phyloP scores from a whole-genome alignment of 2,329 filamentous ascomycete genomes.

The Stachybotrys chartarum region DNA sequence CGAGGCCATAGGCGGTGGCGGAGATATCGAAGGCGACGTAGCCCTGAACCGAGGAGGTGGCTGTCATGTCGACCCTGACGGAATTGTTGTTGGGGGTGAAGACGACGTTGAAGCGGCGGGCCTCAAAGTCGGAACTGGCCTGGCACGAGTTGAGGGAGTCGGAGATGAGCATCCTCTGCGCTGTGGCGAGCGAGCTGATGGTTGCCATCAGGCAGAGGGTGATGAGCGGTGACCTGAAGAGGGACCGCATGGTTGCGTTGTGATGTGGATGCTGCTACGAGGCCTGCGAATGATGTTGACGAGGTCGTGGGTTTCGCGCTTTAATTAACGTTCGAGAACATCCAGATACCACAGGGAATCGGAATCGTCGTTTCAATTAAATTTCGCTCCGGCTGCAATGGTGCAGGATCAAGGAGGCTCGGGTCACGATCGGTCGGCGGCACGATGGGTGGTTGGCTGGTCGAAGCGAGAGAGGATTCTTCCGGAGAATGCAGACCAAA shows the following conservation, averaged over 20 bases:
- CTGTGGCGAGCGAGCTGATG: slow-evolving; percentile 41
- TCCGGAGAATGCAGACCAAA: slow-evolving; percentile 2
- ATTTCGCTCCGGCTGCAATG: too few relatives aligned
- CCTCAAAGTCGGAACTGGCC: slow-evolving; percentile 76
- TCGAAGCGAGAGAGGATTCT: neutral
- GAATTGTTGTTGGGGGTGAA: slow-evolving; percentile 71
- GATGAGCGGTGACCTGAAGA: slow-evolving; percentile 35
- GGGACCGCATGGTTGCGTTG: slow-evolving; percentile 37
- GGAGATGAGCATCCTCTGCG: slow-evolving; percentile 65
- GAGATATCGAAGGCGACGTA: slow-evolving; percentile 72
- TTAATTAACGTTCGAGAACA: neutral
- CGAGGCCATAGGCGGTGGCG: slow-evolving; percentile 77
- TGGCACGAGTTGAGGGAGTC: slow-evolving; percentile 82
- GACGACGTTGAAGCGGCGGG: slow-evolving; percentile 79
- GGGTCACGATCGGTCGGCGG: neutral
- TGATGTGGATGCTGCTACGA: neutral
- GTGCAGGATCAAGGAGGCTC: neutral
- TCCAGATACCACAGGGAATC: too few relatives aligned
- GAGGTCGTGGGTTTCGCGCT: neutral
- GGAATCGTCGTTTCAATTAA: neutral
- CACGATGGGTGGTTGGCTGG: neutral
- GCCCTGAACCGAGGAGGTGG: slow-evolving; percentile 74
- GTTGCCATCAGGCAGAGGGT: slow-evolving; percentile 34
- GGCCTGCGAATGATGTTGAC: neutral
- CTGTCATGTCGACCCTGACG: slow-evolving; percentile 67